Evolutionary conservation across 169 alveolate species (phyloP), one percentile per base, ranked within the genome.

Genomic region (Plasmodium cynomolgi): DNA sequence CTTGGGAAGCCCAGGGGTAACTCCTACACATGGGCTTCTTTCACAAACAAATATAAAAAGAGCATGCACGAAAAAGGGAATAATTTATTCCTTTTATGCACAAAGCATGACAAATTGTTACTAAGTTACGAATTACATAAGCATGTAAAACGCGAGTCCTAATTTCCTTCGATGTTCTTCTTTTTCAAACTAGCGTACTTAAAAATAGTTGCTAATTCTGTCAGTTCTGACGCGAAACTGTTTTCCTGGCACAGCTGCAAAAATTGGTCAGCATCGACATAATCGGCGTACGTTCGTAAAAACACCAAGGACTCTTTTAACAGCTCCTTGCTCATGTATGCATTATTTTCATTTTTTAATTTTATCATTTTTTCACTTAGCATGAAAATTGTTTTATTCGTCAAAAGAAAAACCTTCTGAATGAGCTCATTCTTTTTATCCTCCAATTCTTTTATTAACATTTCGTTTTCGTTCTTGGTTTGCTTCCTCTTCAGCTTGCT

Each of bases 271-370:
- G 83, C 73, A 41, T 90, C 94, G 17, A 90, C 50, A 75, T 90
- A 90, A 29, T 80, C 82, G 17, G 71, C 54, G 72, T 80, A 90
- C 17, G 94, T 90, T 71, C 94, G 62, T 68, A 90, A 62, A 80
- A 80, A 90, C 33, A 90, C 94, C 54, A 90, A 80, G 7, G 81
- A 90, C 74, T 90, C 94, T 80, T 90, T 90, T 79, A 90, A 90
- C 73, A 90, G 50, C 34, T 90, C 94, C 82, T 90, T 90, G 72
- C 94, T 90, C 94, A 90, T 80, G 34, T 80, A 90, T 7, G 91
- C 47, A 44, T 90, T 90, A 58, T 56, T 56, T 7, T 62, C 83
- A 80, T 58, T 90, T 74, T 90, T 90, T 62, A 90, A 62, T 80
- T 80, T 34, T 83, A 90, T 90, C 94, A 90, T 90, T 80, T 90